Evolutionary conservation across 305 asterid species (phyloP).

Genomic region (Fraxinus ornus): DNA sequence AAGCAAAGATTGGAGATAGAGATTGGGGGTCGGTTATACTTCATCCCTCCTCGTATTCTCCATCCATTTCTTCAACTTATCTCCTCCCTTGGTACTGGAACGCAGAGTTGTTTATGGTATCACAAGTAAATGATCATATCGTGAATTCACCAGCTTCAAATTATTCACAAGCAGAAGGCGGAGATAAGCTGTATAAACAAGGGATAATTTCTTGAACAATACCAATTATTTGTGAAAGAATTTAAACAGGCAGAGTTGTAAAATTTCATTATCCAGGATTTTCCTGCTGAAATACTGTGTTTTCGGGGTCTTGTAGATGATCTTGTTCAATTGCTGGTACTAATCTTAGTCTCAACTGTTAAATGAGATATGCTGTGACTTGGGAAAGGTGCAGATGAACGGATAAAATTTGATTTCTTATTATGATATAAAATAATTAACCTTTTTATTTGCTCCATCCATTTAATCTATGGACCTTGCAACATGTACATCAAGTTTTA

Average conservation of each 20-base stretch:
- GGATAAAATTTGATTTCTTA: background rate
- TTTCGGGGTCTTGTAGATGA: background rate
- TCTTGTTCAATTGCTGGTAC: background rate
- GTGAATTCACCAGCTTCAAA: conserved; percentile 30
- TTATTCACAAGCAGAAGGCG: conserved; percentile 79
- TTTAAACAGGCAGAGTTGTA: background rate
- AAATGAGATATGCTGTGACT: background rate
- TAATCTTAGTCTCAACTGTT: background rate
- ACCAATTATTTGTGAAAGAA: background rate
- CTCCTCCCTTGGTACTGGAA: conserved; percentile 86
- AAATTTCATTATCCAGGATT: background rate
- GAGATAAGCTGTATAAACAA: conserved; percentile 60
- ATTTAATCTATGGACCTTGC: background rate
- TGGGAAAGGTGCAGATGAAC: background rate
- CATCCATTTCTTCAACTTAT: conserved; percentile 39
- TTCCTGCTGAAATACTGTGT: background rate
- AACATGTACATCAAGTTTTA: background rate
- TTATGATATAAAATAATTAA: background rate
- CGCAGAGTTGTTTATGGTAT: conserved; percentile 48
- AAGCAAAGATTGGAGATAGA: conserved; percentile 65
- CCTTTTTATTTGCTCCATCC: background rate
- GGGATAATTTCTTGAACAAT: conserved; percentile 41
- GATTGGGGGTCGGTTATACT: conserved; percentile 85
- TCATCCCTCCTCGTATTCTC: conserved; percentile 48
- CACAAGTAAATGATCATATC: conserved; percentile 41